A percentile compares a stretch with the other conserved stretches of the same genome.
Evolutionary conservation across 225 moss, liverwort and hornwort genomes (phyloP).

Genomic region (Straminergon stramineum): DNA sequence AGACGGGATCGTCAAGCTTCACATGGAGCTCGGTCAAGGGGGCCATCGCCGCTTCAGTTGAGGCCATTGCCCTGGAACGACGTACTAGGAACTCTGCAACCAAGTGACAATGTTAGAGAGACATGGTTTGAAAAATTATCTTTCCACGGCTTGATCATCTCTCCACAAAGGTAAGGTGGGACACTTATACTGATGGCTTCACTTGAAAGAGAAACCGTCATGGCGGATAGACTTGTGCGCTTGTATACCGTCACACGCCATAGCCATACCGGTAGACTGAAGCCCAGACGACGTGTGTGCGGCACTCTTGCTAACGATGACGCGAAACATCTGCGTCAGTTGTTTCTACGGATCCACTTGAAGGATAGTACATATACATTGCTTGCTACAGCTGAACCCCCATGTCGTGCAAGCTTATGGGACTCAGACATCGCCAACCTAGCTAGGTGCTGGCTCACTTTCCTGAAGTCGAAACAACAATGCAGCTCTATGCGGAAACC

Average conservation of each 20-base stretch:
- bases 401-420: background rate
- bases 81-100: background rate
- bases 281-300: background rate
- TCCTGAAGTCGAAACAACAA: background rate
- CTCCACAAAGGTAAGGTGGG: background rate
- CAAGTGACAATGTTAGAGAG: background rate
- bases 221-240: no score
- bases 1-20: constrained; percentile 22
- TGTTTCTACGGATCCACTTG: background rate
- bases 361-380: background rate
- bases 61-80: background rate
- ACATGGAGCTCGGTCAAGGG: constrained; percentile 22
- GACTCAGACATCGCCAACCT: background rate
- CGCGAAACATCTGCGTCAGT: background rate
- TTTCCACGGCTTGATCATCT: background rate
- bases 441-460: background rate
- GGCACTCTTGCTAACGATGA: background rate
- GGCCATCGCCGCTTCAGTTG: background rate
- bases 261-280: background rate
- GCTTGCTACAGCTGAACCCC: background rate
- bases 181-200: background rate
- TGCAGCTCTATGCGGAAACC: background rate
- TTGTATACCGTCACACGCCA: background rate
- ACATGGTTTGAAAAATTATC: background rate
- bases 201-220: background rate